phyloP scores from a whole-genome alignment of 306 rosid genomes.

The Morella rubra region DNA sequence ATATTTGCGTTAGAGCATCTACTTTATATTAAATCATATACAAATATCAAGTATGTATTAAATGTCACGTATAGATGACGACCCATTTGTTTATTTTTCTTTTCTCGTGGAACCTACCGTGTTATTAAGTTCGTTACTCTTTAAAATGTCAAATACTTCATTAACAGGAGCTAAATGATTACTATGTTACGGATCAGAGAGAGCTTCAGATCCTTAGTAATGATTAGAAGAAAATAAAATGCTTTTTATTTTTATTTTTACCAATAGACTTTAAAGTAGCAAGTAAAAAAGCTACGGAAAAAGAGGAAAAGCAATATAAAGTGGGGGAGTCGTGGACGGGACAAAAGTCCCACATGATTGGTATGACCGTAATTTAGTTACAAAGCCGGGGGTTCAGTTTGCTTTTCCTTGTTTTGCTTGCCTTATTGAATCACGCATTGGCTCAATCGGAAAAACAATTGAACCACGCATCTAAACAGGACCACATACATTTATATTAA shows the following conservation, averaged over 20 bases:
- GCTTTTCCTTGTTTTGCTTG: not conserved
- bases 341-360: constrained; percentile 22
- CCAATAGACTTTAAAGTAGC: not conserved
- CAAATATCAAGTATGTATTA: no score
- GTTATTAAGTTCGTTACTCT: not conserved
- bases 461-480: constrained; percentile 24
- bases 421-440: constrained; percentile 23
- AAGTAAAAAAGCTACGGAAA: not conserved
- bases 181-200: not conserved
- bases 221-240: not conserved
- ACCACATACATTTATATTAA: constrained; percentile 63
- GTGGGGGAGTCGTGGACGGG: constrained; percentile 11
- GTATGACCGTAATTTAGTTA: constrained; percentile 33
- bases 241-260: no score
- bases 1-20: no score
- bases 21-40: no score
- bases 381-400: constrained; percentile 32
- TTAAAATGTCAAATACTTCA: no score
- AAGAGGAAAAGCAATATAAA: not conserved
- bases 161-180: not conserved
- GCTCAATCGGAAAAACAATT: no score
- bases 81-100: no score
- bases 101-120: no score
- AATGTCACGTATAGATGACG: no score
- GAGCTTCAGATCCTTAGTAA: no score